These are phyloP conservation scores for Cladosporium sp. DNA, from an alignment of 2,329 filamentous ascomycete species.

Conservation along the genomic window DNA sequence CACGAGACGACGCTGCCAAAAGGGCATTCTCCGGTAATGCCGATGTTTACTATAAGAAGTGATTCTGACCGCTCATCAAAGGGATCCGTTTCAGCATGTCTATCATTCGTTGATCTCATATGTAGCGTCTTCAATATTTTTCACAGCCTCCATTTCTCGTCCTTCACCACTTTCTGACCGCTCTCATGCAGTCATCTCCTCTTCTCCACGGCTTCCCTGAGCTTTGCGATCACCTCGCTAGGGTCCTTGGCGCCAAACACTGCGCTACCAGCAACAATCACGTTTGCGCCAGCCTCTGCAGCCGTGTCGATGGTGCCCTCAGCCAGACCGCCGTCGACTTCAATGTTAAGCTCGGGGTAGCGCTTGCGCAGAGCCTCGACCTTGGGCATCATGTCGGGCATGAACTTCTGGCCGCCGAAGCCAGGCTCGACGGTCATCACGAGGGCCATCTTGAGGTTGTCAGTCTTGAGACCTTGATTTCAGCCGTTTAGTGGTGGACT, in stretches of 20 bases:
- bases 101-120: background rate
- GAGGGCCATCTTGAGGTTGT: conserved; percentile 70
- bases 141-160: background rate
- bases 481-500: conserved; percentile 35
- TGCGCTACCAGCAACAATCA: conserved; percentile 94
- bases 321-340: conserved; percentile 90
- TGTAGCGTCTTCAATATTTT: background rate
- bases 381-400: conserved; percentile 92
- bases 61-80: too few relatives aligned
- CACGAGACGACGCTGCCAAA: too few relatives aligned
- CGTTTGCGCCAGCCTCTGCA: conserved; percentile 92
- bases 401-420: conserved; percentile 98
- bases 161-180: background rate
- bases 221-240: conserved; percentile 74
- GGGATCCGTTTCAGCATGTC: background rate
- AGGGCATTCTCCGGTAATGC: too few relatives aligned
- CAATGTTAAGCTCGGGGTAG: conserved; percentile 92
- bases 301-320: conserved; percentile 88
- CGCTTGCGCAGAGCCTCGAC: conserved; percentile 75
- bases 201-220: conserved; percentile 75
- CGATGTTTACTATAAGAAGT: too few relatives aligned
- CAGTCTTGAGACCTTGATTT: background rate
- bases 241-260: conserved; percentile 93
- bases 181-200: conserved; percentile 31
- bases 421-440: conserved; percentile 98